These are phyloP conservation scores for Fusarium veterinarium DNA, from an alignment of 2,329 filamentous ascomycete species.

Conservation along the genomic window DNA sequence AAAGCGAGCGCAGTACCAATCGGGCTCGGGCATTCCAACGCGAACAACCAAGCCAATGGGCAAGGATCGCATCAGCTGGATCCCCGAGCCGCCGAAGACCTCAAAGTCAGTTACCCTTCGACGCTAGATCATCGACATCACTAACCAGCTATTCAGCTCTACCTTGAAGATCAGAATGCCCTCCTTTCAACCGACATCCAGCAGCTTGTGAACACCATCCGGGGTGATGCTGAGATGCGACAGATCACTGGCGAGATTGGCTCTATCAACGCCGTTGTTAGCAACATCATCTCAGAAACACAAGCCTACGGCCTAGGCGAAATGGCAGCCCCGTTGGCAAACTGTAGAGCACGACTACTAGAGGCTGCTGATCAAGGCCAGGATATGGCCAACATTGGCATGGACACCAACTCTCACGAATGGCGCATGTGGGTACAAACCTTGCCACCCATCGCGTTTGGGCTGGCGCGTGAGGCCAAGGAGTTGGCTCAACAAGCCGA, in stretches of 20 bases:
- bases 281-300: constrained; percentile 75
- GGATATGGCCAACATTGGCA: constrained; percentile 65
- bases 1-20: constrained; percentile 50
- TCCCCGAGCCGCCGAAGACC: constrained; percentile 58
- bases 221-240: constrained; percentile 70
- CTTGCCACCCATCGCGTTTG: constrained; percentile 86
- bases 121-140: not conserved
- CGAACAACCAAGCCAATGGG: constrained; percentile 54
- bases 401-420: constrained; percentile 61
- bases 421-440: constrained; percentile 75
- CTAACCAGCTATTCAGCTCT: constrained; percentile 63
- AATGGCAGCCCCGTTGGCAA: constrained; percentile 67
- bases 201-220: constrained; percentile 79
- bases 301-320: constrained; percentile 65
- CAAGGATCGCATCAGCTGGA: constrained; percentile 54
- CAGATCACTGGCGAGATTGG: constrained; percentile 77
- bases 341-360: constrained; percentile 73
- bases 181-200: constrained; percentile 83
- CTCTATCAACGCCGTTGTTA: constrained; percentile 77
- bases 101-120: constrained; percentile 53
- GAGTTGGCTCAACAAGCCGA: constrained; percentile 67
- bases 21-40: constrained; percentile 50
- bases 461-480: constrained; percentile 85
- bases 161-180: constrained; percentile 85
- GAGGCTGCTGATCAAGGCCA: constrained; percentile 71